A percentile compares a stretch with the other conserved stretches of the same genome.
Conservation (phyloP, 805 yeast species). For the Martiniozyma abietophila region DNA sequence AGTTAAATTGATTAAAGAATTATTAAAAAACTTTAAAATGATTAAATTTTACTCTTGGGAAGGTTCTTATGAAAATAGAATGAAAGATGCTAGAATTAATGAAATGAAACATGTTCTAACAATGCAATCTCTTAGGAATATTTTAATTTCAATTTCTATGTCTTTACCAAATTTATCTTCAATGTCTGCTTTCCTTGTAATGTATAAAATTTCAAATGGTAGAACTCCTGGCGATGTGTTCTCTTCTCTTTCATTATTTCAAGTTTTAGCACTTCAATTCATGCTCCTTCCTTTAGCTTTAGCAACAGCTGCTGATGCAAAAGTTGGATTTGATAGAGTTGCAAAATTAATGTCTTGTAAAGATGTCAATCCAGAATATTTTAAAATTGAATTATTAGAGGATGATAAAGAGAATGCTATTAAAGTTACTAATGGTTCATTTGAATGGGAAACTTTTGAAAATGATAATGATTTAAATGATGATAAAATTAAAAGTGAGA, state of each 20-base stretch:
- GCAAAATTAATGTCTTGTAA: constrained; percentile 37
- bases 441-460: constrained; percentile 55
- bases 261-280: constrained; percentile 50
- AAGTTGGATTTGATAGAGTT: constrained; percentile 50
- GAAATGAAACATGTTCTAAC: constrained; percentile 53
- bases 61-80: constrained; percentile 52
- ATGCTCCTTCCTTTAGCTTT: constrained; percentile 63
- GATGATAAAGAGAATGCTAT: constrained; percentile 35
- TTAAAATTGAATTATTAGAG: constrained; percentile 13
- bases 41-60: constrained; percentile 92
- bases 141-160: constrained; percentile 48
- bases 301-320: constrained; percentile 56
- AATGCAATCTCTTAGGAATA: constrained; percentile 56
- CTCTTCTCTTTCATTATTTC: constrained; percentile 60
- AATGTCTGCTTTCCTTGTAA: constrained; percentile 42
- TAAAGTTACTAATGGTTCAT: constrained; percentile 43
- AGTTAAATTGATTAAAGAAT: constrained; percentile 69
- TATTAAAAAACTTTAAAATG: constrained; percentile 65
- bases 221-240: constrained; percentile 53
- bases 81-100: constrained; percentile 44
- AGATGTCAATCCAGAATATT: constrained; percentile 30
- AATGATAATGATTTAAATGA: constrained; percentile 22
- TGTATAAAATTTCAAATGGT: constrained; percentile 27
- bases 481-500: constrained; percentile 1
- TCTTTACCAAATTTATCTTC: constrained; percentile 61